Conservation (phyloP, 1,284 basidiomycete genomes). For the Moesziomyces sp. region DNA sequence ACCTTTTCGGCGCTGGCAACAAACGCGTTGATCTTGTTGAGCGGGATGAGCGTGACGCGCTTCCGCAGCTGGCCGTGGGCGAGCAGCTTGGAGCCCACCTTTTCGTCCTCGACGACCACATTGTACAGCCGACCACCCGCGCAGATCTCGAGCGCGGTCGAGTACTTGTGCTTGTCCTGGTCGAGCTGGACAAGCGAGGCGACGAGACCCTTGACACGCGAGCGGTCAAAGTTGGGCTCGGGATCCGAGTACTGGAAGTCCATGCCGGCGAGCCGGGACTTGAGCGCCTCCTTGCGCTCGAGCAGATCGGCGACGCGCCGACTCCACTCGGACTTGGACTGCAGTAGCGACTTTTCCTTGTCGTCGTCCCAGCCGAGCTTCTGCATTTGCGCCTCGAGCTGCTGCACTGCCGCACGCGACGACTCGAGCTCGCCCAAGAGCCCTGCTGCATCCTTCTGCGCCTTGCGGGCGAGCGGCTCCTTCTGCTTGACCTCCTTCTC, state of each 20-base stretch:
- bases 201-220: conserved; percentile 82
- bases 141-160: conserved; percentile 91
- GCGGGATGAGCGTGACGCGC: conserved; percentile 90
- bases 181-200: conserved; percentile 80
- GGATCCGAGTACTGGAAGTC: conserved; percentile 88
- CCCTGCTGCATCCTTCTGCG: conserved; percentile 84
- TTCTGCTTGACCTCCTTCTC: conserved; percentile 84
- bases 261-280: conserved; percentile 77
- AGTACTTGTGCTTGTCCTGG: conserved; percentile 75
- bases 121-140: conserved; percentile 94
- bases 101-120: conserved; percentile 82
- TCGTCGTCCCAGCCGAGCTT: conserved; percentile 83
- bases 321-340: conserved; percentile 74
- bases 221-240: conserved; percentile 82
- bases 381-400: conserved; percentile 60
- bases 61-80: conserved; percentile 85
- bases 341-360: conserved; percentile 77
- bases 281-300: conserved; percentile 79
- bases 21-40: conserved; percentile 87
- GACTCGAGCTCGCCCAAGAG: conserved; percentile 72
- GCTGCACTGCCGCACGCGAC: conserved; percentile 72
- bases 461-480: conserved; percentile 83
- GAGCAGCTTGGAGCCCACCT: conserved; percentile 85
- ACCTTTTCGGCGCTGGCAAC: conserved; percentile 80
- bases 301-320: conserved; percentile 74